Percentiles rank a stretch among this genome's conserved stretches.
These are phyloP conservation scores for Leccinum subfulvum DNA, from an alignment of 1,284 basidiomycete genomes.

Conservation along the genomic window DNA sequence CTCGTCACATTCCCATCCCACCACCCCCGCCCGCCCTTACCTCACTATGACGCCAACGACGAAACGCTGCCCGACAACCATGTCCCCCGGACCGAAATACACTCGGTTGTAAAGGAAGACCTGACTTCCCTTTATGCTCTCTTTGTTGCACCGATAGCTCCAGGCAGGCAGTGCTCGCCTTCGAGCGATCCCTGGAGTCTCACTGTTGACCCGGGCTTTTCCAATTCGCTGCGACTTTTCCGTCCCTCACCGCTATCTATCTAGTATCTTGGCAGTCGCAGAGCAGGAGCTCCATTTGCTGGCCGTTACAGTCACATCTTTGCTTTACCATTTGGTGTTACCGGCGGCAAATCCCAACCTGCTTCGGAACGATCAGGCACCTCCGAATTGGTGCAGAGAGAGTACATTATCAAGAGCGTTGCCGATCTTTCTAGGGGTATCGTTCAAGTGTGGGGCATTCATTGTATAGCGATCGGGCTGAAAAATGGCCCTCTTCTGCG, in stretches of 20 bases:
- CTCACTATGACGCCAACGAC: too few relatives aligned
- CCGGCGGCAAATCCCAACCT: constrained; percentile 51
- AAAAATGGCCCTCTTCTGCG: constrained; percentile 72
- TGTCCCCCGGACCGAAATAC: too few relatives aligned
- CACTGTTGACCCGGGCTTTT: constrained; percentile 59
- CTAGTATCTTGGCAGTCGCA: constrained; percentile 40
- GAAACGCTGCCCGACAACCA: too few relatives aligned
- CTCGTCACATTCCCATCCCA: too few relatives aligned
- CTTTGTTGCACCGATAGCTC: too few relatives aligned
- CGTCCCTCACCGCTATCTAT: constrained; percentile 67
- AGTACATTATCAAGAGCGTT: constrained; percentile 57
- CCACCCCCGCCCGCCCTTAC: too few relatives aligned
- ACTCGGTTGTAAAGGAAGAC: too few relatives aligned
- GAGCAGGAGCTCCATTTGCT: constrained; percentile 68
- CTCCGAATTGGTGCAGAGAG: constrained; percentile 64
- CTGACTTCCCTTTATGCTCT: too few relatives aligned
- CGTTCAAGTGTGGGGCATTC: constrained; percentile 70
- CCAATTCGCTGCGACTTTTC: constrained; percentile 80
- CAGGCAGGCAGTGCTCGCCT: too few relatives aligned
- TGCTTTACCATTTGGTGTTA: constrained; percentile 74
- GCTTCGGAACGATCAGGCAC: constrained; percentile 57
- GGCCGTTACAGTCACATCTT: constrained; percentile 65
- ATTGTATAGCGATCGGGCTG: constrained; percentile 67
- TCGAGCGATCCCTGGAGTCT: constrained; percentile 33
- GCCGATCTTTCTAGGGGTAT: constrained; percentile 45